Conservation (phyloP, 208 protist species). For the Leishmania tarentolae region DNA sequence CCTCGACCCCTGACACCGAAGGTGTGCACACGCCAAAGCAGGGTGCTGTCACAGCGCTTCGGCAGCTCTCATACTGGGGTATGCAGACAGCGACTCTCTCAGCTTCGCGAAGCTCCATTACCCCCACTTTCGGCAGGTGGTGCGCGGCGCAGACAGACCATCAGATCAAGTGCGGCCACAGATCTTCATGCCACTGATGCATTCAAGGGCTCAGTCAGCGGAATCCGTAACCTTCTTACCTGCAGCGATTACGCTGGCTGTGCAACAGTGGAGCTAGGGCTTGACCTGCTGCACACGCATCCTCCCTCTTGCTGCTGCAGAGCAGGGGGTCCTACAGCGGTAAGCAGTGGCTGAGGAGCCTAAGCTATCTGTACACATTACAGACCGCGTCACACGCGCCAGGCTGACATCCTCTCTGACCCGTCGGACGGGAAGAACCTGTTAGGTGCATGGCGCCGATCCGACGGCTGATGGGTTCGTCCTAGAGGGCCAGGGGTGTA, state of each 20-base stretch:
- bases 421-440: background rate
- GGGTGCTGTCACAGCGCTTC: background rate
- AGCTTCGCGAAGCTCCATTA: background rate
- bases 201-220: background rate
- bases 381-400: background rate
- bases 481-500: background rate
- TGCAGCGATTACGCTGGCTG: background rate
- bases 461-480: background rate
- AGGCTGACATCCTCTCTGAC: background rate
- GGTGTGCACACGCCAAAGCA: background rate
- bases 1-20: background rate
- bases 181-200: background rate
- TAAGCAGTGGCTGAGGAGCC: background rate
- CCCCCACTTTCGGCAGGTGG: background rate
- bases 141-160: slow-evolving; percentile 1
- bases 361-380: background rate
- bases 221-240: background rate
- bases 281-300: background rate
- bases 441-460: background rate
- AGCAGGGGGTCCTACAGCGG: background rate
- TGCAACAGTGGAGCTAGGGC: background rate
- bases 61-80: background rate
- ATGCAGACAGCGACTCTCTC: background rate
- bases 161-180: background rate
- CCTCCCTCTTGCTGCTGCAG: background rate